A percentile compares a stretch with the other conserved stretches of the same genome.
Conservation (phyloP, 768 basidiomycete species). For the Amanita molliuscula region DNA sequence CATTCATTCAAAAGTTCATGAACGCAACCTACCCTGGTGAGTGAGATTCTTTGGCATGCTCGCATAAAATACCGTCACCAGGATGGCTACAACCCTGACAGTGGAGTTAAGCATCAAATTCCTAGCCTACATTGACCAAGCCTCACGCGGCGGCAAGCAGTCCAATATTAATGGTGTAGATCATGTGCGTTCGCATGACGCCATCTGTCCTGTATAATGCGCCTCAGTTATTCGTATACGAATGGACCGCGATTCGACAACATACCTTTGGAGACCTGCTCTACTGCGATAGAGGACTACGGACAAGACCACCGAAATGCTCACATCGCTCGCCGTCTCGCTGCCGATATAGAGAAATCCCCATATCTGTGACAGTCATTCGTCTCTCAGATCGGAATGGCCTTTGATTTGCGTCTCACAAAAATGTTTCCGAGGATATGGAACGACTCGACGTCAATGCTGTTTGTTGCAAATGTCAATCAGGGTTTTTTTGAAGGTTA, state of each 20-base stretch:
- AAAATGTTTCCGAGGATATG: constrained; percentile 26
- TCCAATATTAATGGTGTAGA: constrained; percentile 48
- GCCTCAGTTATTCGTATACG: background rate
- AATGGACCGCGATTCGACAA: background rate
- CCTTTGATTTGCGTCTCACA: too few relatives aligned
- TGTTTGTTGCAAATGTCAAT: constrained; percentile 10
- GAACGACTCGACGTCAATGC: constrained; percentile 29
- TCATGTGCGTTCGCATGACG: constrained; percentile 34
- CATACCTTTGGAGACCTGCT: constrained; percentile 41
- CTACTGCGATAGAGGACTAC: constrained; percentile 36
- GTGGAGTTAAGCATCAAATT: background rate
- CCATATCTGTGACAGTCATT: too few relatives aligned
- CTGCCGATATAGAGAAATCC: too few relatives aligned
- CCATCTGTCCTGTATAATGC: constrained; percentile 35
- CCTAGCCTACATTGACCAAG: background rate
- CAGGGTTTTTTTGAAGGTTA: background rate
- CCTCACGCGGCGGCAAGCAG: constrained; percentile 30
- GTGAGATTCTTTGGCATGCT: constrained; percentile 47
- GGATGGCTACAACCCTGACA: constrained; percentile 32
- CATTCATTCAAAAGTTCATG: background rate
- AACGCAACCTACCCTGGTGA: constrained; percentile 29
- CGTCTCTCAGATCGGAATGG: too few relatives aligned
- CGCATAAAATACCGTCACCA: constrained; percentile 36
- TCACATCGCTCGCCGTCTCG: constrained; percentile 38
- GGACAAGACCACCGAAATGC: constrained; percentile 38